Base-by-base conservation (phyloP, 2,329 filamentous ascomycete genomes). In the Daldinia eschscholtzii region DNA sequence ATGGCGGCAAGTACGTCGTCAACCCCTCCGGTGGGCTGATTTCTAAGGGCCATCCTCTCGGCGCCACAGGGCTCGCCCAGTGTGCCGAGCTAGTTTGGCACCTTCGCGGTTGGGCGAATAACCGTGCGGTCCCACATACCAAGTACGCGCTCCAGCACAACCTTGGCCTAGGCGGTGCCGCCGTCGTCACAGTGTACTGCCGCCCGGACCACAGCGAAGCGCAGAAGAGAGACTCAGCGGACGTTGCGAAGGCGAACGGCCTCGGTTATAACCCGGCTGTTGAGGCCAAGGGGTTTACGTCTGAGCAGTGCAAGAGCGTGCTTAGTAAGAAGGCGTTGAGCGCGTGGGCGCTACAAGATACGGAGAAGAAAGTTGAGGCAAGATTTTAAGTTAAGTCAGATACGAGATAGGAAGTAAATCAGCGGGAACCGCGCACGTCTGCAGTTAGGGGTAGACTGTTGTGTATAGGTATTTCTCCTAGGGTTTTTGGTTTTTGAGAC, bases 51-150 rank as follows among this genome's bases (percentile, higher is more conserved):
- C 95, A 98, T 80, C 95, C 96, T 0, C 89, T 98, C 3, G 95
- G 95, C 37, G 95, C 95, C 0, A 97, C 93, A 0, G 95, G 96
- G n/a, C 87, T 98, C 59, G 96, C 95, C 12, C 95, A 98, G 83
- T 98, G 94, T 78, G 93, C 95, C 4, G 95, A 98, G 83, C 85
- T 98, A 12, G 92, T 97, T 30, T 98, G 95, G 95, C 95, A 98
- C 78, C 85, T 98, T 75, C 89, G 95, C 72, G 95, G 95, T 12
- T 98, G 95, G 95, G 95, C 95, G 20, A 97, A 96, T 81, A 98
- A 98, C 84, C 87, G 95, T 44, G 83, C 89, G 15, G 86, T 92
- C 1, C 83, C 88, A 20, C 85, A 86, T 65, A 96, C 94, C 0
- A 88, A 83, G 69, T 89, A 89, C 65, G 92, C 92, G 64, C 83